These are phyloP conservation scores for Gentiana macrophylla DNA, from an alignment of 257 asterid genomes.

Conservation along the genomic window DNA sequence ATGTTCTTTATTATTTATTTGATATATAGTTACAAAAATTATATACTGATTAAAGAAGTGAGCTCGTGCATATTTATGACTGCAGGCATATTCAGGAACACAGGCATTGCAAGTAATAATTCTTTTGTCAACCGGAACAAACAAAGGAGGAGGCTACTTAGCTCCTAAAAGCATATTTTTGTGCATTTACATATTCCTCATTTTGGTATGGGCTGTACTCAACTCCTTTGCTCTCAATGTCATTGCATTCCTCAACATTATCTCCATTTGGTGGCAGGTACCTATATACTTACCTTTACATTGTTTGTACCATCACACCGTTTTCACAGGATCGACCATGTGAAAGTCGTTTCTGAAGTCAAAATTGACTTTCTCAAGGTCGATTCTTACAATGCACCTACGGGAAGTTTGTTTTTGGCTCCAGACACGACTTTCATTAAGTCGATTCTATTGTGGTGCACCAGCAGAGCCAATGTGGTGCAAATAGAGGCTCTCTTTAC, in stretches of 20 bases:
- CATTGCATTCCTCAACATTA: conserved; percentile 28
- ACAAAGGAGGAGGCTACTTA: conserved; percentile 34
- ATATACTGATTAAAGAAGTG: background rate
- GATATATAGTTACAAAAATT: background rate
- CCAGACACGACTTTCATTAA: too few species aligned
- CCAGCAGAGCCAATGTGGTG: too few species aligned
- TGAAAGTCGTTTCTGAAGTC: background rate
- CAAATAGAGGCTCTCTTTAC: too few species aligned
- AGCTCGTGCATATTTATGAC: background rate
- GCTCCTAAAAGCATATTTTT: conserved; percentile 32
- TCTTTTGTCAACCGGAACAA: conserved; percentile 29
- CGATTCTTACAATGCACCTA: too few species aligned
- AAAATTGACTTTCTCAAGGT: too few species aligned
- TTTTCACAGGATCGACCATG: too few species aligned
- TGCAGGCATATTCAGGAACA: conserved; percentile 36
- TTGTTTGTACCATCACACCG: too few species aligned
- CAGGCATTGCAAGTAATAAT: conserved; percentile 32
- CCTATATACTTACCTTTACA: background rate
- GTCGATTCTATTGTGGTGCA: too few species aligned
- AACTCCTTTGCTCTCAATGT: conserved; percentile 34
- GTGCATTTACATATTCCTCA: conserved; percentile 24
- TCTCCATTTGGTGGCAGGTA: conserved; percentile 52
- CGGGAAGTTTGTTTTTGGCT: too few species aligned
- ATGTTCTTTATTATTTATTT: too few species aligned
- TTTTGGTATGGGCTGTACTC: conserved; percentile 34